Evolutionary conservation across 2,329 filamentous ascomycete genomes (phyloP).

Genomic region (Blumeriella jaapii): DNA sequence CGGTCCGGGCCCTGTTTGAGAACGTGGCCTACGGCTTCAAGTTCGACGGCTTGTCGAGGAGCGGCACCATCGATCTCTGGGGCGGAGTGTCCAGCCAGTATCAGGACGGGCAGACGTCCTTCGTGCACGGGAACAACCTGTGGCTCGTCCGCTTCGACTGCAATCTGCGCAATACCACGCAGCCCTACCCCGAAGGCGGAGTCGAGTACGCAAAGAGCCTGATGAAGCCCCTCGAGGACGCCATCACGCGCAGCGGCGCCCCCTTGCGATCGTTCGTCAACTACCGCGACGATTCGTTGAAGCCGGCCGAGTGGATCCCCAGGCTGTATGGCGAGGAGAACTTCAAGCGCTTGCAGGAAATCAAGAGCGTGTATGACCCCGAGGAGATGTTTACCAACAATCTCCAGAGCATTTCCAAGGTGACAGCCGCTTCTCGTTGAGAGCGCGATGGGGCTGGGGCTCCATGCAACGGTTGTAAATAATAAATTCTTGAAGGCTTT

Average conservation of each 20-base stretch:
- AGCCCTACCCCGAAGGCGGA: constrained; percentile 4
- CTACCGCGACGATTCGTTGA: constrained; percentile 10
- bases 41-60: constrained; percentile 6
- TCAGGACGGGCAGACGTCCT: constrained; percentile 4
- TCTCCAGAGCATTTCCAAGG: constrained; percentile 9
- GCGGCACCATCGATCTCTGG: constrained; percentile 11
- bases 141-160: constrained; percentile 13
- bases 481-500: too few species aligned
- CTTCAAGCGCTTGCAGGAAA: constrained; percentile 7
- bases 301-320: constrained; percentile 9
- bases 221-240: constrained; percentile 9
- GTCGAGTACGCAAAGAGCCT: constrained; percentile 7
- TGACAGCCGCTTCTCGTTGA: too few species aligned
- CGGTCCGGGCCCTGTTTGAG: constrained; percentile 6
- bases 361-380: constrained; percentile 10
- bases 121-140: constrained; percentile 9
- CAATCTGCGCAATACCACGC: not conserved
- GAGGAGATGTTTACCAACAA: constrained; percentile 12
- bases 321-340: constrained; percentile 11
- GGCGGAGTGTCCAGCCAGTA: constrained; percentile 7
- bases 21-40: constrained; percentile 7
- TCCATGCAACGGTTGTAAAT: too few species aligned
- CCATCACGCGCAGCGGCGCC: constrained; percentile 2
- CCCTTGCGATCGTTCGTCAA: constrained; percentile 11
- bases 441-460: too few species aligned